These are phyloP conservation scores for Fragaria vesca DNA, from an alignment of 306 rosid genomes.

Conservation along the genomic window DNA sequence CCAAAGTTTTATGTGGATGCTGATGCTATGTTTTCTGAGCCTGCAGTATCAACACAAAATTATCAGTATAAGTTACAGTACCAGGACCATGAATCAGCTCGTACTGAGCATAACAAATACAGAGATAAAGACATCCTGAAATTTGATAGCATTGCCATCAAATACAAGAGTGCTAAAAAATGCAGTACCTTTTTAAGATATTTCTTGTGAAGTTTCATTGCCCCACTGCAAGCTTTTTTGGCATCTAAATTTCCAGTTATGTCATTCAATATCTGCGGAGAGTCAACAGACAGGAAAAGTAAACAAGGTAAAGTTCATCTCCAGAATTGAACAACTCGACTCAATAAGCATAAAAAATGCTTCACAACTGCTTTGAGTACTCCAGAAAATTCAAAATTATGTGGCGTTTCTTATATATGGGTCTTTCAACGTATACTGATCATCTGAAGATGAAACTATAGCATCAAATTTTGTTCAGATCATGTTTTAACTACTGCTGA, in stretches of 20 bases:
- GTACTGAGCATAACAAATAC: background rate
- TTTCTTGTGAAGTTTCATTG: slow-evolving; percentile 95
- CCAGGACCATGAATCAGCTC: background rate
- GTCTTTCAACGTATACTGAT: background rate
- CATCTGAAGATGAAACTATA: background rate
- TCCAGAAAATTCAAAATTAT: background rate
- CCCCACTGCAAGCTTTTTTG: slow-evolving; percentile 90
- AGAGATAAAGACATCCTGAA: background rate
- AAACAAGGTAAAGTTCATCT: background rate
- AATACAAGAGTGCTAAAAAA: background rate
- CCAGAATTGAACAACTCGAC: background rate
- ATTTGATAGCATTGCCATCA: background rate
- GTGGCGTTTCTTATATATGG: background rate
- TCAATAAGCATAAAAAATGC: background rate
- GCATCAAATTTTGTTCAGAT: background rate
- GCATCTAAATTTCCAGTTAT: slow-evolving; percentile 91
- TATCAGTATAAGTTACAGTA: slow-evolving; percentile 6
- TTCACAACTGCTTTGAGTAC: background rate
- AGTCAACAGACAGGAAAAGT: background rate
- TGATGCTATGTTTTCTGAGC: slow-evolving; percentile 63
- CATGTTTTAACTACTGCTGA: background rate
- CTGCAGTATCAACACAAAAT: slow-evolving; percentile 45
- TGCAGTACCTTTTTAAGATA: slow-evolving; percentile 74
- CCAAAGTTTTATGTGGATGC: slow-evolving; percentile 6
- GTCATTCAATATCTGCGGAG: slow-evolving; percentile 84